Conservation (phyloP, 2,329 filamentous ascomycete genomes). For the Penicillium sp. region DNA sequence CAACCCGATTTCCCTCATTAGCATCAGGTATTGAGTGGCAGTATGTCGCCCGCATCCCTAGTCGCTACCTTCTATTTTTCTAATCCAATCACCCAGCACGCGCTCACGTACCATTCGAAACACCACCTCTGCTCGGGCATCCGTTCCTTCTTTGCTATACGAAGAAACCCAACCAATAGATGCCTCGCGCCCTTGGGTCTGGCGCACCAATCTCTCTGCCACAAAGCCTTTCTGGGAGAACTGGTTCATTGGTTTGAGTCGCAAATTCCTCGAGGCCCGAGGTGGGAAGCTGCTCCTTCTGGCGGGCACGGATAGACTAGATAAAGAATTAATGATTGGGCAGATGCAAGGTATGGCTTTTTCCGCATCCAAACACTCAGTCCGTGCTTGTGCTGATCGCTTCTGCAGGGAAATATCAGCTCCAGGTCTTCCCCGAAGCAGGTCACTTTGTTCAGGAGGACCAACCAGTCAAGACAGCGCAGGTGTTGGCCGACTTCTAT, state of each 20-base stretch:
- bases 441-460: slow-evolving; percentile 98
- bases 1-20: slow-evolving; percentile 71
- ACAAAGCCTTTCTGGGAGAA: slow-evolving; percentile 92
- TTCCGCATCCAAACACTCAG: neutral
- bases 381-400: slow-evolving; percentile 1
- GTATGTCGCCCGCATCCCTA: slow-evolving; percentile 32
- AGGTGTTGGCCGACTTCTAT: slow-evolving; percentile 84
- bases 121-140: slow-evolving; percentile 75
- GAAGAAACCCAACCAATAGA: slow-evolving; percentile 40
- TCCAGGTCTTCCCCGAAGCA: slow-evolving; percentile 90
- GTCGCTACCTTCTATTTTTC: slow-evolving; percentile 4
- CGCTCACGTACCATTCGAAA: slow-evolving; percentile 85
- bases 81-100: slow-evolving; percentile 46
- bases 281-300: slow-evolving; percentile 83
- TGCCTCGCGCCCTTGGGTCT: slow-evolving; percentile 63
- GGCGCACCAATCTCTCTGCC: slow-evolving; percentile 77
- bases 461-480: slow-evolving; percentile 82
- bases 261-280: slow-evolving; percentile 76
- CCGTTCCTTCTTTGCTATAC: slow-evolving; percentile 74
- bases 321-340: slow-evolving; percentile 89
- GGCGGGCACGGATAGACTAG: slow-evolving; percentile 83
- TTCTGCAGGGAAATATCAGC: slow-evolving; percentile 72
- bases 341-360: slow-evolving; percentile 85
- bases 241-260: slow-evolving; percentile 86
- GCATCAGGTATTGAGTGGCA: slow-evolving; percentile 91